Conservation (phyloP, 495 filamentous ascomycete species). For the Talaromyces adpressus region DNA sequence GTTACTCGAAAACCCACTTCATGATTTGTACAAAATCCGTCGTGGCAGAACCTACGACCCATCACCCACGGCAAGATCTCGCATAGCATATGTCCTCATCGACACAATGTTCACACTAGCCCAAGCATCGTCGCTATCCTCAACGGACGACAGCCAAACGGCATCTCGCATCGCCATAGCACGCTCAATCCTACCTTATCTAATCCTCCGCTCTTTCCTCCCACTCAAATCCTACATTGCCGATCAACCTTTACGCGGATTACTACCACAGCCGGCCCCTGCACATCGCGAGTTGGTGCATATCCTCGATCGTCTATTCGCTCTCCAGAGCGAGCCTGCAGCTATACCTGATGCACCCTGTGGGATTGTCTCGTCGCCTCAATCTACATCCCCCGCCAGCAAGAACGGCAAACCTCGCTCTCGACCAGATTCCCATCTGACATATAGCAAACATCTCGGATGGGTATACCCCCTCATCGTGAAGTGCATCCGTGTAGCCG, state of each 20-base stretch:
- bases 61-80: constrained; percentile 52
- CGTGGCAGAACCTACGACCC: constrained; percentile 65
- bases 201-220: constrained; percentile 75
- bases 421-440: background rate
- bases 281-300: constrained; percentile 74
- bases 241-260: constrained; percentile 84
- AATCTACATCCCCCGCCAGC: background rate
- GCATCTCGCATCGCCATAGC: constrained; percentile 53
- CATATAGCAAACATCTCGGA: constrained; percentile 64
- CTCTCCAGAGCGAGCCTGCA: constrained; percentile 60
- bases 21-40: constrained; percentile 56
- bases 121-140: constrained; percentile 11
- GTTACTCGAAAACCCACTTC: constrained; percentile 46
- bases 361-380: background rate
- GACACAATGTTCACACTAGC: constrained; percentile 76
- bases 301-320: constrained; percentile 56
- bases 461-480: constrained; percentile 77
- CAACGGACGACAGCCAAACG: constrained; percentile 8
- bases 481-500: constrained; percentile 60
- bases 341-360: constrained; percentile 60
- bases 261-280: constrained; percentile 83
- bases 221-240: constrained; percentile 77
- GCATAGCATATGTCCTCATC: constrained; percentile 73
- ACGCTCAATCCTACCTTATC: constrained; percentile 68
- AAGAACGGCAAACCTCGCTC: constrained; percentile 5